Evolutionary conservation across 2,329 filamentous ascomycete species (phyloP), one percentile per base, ranked within the genome.

Genomic region (Cladosporium sp.): DNA sequence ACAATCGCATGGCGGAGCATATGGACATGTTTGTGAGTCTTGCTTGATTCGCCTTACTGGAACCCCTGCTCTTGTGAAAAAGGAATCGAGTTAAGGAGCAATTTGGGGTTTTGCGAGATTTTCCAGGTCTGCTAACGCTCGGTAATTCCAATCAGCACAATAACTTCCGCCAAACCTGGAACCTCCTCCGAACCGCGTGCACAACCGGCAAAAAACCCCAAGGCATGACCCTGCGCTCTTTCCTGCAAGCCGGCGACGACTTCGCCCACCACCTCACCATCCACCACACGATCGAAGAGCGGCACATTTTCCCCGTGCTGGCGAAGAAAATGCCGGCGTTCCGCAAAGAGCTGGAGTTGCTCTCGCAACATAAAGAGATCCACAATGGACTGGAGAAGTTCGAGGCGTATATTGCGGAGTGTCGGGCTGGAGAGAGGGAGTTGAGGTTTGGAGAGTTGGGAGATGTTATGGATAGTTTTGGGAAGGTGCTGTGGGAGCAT

Each of bases 241-340:
- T 94, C 72, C 75, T 95, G 64, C 71, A 78, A 64, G 77, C 80
- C 24, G 89, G 87, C 32, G 77, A 90, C n/a, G 76, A 84, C 49
- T 91, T 96, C 70, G 81, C 83, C 63, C 78, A 80, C 15, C 82
- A 88, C 58, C 83, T 96, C n/a, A 81, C 83, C 9, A 74, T 83
- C 58, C 91, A 96, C 75, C 92, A 96, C 76, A 77, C 76, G 58
- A 93, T 96, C 67, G 92, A 96, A 72, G 91, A 97, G 73, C 75
- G 78, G 28, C 83, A 91, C 70, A 79, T 96, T 39, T 96, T 96
- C 72, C 92, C 91, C 1, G 68, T 86, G 0, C 81, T 96, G 1
- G 90, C 88, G 12, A 77, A 77, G 65, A 86, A 84, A 64, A 95
- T 95, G 90, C 85, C 89, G 4, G 86, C 89, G 63, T 96, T 96